phyloP scores from a whole-genome alignment of 495 filamentous ascomycete genomes.

The Trichoderma gamsii region DNA sequence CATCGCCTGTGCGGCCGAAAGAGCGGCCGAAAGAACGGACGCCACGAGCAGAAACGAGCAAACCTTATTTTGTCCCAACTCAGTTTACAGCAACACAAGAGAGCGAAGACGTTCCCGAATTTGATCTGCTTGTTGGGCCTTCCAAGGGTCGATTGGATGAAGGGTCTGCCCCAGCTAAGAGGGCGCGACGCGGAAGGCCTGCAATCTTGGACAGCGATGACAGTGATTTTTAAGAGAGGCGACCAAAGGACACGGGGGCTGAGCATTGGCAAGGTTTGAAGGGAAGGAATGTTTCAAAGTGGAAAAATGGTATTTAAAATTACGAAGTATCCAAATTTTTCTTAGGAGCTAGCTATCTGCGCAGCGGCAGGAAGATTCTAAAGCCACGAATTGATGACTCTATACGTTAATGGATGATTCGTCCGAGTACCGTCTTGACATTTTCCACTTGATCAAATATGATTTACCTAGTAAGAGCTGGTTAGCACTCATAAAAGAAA shows the following conservation, averaged over 20 bases:
- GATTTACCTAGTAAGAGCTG: not conserved
- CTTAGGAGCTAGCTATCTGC: not conserved
- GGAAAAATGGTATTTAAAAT: not conserved
- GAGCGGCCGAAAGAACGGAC: slow-evolving; percentile 16
- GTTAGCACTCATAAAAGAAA: not conserved
- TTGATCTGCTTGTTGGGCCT: not conserved
- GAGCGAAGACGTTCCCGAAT: slow-evolving; percentile 2
- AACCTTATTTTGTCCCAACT: slow-evolving; percentile 4
- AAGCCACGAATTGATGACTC: not conserved
- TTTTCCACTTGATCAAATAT: not conserved
- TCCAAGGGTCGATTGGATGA: not conserved
- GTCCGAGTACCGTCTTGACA: not conserved
- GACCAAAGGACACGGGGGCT: not conserved
- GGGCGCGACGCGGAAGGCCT: not conserved
- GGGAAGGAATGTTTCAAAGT: not conserved
- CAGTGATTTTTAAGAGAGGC: not conserved
- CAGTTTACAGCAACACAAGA: slow-evolving; percentile 8
- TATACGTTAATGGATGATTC: not conserved
- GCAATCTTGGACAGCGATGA: slow-evolving; percentile 1
- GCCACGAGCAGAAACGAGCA: slow-evolving; percentile 1
- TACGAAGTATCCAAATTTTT: not conserved
- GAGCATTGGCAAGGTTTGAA: not conserved
- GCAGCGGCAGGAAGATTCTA: not conserved
- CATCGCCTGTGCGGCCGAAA: slow-evolving; percentile 26
- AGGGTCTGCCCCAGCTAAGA: not conserved